These are phyloP conservation scores for Thymus quinquecostatus DNA, from an alignment of 257 asterid genomes.

Conservation along the genomic window DNA sequence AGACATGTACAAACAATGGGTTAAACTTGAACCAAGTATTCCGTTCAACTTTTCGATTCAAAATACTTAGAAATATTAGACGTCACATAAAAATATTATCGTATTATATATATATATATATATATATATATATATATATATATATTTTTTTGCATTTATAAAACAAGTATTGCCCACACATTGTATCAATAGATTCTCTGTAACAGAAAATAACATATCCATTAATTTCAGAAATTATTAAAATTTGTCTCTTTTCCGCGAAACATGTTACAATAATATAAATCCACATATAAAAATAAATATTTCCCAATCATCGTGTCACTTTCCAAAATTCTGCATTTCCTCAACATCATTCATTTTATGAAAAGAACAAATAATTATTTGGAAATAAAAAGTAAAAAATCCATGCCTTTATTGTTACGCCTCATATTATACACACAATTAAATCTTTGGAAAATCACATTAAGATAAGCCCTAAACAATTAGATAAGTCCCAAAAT, in stretches of 20 bases:
- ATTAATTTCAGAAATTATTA: not conserved
- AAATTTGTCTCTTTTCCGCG: not conserved
- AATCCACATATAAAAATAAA: not conserved
- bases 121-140: too few species aligned
- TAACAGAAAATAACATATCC: not conserved
- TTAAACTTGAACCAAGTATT: too few species aligned
- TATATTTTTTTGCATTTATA: too few species aligned
- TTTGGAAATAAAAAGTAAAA: not conserved
- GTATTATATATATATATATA: too few species aligned
- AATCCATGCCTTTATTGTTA: not conserved
- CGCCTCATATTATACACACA: too few species aligned
- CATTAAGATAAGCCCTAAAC: constrained; percentile 28
- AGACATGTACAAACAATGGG: too few species aligned
- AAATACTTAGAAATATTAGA: too few species aligned
- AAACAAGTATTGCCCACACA: not conserved
- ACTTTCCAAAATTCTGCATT: not conserved
- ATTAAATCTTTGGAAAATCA: constrained; percentile 1
- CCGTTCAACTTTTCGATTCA: too few species aligned
- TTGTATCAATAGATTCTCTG: not conserved
- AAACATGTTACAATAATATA: not conserved
- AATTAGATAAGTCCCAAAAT: constrained; percentile 18
- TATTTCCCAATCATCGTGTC: not conserved
- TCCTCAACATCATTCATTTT: not conserved
- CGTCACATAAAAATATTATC: too few species aligned
- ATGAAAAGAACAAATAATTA: not conserved